These are phyloP conservation scores for Emydomyces testavorans DNA, from an alignment of 2,329 filamentous ascomycete genomes.

Conservation along the genomic window DNA sequence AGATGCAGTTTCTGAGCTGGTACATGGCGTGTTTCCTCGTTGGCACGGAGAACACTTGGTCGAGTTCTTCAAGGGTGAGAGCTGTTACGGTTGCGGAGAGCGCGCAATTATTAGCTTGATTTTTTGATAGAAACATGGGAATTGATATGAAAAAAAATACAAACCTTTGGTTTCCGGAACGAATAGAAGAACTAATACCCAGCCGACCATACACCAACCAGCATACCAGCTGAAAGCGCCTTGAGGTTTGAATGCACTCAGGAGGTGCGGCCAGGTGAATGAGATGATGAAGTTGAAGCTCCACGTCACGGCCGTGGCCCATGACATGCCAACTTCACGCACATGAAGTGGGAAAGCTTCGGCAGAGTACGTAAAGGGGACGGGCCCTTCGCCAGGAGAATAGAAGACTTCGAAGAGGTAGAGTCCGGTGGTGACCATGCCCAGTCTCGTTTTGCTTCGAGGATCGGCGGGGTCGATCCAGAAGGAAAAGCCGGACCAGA, in stretches of 20 bases:
- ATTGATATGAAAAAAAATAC: not conserved
- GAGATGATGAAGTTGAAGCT: slow-evolving; percentile 46
- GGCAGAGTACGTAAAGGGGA: slow-evolving; percentile 54
- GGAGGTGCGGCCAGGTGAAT: slow-evolving; percentile 43
- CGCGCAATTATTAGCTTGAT: slow-evolving; percentile 14
- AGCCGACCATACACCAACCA: slow-evolving; percentile 44
- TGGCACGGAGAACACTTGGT: slow-evolving; percentile 44
- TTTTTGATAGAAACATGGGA: not conserved
- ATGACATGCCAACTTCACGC: slow-evolving; percentile 52
- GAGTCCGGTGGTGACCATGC: slow-evolving; percentile 34
- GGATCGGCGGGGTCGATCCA: slow-evolving; percentile 32
- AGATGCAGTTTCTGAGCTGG: slow-evolving; percentile 29
- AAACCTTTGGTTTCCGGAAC: slow-evolving; percentile 41
- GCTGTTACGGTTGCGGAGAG: slow-evolving; percentile 13
- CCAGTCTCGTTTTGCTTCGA: slow-evolving; percentile 27
- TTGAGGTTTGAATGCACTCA: slow-evolving; percentile 39
- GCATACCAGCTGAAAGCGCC: slow-evolving; percentile 50
- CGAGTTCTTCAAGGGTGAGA: slow-evolving; percentile 38
- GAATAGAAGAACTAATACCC: slow-evolving; percentile 42
- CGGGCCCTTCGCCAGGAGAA: slow-evolving; percentile 48
- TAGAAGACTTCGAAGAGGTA: slow-evolving; percentile 44
- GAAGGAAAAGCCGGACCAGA: slow-evolving; percentile 43
- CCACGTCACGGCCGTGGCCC: slow-evolving; percentile 45
- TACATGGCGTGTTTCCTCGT: slow-evolving; percentile 36
- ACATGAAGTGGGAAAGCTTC: slow-evolving; percentile 53